A percentile compares a stretch with the other conserved stretches of the same genome.
Conservation (phyloP, 768 basidiomycete genomes). For the Rhizopogon vesiculosus region DNA sequence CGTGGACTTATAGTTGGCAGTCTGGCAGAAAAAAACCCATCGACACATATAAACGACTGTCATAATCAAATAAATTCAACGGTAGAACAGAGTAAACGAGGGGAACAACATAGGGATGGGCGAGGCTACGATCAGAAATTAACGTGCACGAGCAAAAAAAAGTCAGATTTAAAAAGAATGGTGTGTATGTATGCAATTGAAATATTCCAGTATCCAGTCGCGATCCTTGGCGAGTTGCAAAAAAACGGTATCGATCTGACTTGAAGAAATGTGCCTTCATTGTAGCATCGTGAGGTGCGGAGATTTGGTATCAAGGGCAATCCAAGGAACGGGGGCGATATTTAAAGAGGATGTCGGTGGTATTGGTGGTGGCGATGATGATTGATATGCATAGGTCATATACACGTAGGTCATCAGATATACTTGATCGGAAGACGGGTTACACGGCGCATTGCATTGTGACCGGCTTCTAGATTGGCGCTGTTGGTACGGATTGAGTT, state of each 20-base stretch:
- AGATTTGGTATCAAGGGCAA: constrained; percentile 4
- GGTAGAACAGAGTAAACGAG: constrained; percentile 8
- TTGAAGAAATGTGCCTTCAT: neutral
- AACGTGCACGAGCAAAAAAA: constrained; percentile 13
- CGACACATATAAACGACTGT: too few species aligned
- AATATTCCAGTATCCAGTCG: constrained; percentile 1
- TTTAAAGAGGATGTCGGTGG: constrained; percentile 3
- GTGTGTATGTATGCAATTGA: constrained; percentile 1
- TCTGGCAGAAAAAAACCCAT: too few species aligned
- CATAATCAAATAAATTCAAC: neutral
- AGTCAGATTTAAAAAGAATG: constrained; percentile 5
- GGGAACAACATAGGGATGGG: constrained; percentile 24
- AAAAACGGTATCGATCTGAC: neutral
- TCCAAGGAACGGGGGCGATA: neutral
- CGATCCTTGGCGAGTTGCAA: neutral
- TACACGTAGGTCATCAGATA: neutral
- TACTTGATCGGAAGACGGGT: neutral
- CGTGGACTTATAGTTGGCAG: too few species aligned
- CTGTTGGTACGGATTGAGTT: neutral
- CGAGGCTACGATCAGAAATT: constrained; percentile 16
- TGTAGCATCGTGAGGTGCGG: neutral
- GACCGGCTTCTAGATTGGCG: neutral
- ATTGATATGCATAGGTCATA: neutral
- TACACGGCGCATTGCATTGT: neutral
- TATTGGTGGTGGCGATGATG: neutral